A percentile compares a stretch with the other conserved stretches of the same genome.
These are phyloP conservation scores for Eucalyptus sp. DNA, from an alignment of 345 rosid species.

Conservation along the genomic window DNA sequence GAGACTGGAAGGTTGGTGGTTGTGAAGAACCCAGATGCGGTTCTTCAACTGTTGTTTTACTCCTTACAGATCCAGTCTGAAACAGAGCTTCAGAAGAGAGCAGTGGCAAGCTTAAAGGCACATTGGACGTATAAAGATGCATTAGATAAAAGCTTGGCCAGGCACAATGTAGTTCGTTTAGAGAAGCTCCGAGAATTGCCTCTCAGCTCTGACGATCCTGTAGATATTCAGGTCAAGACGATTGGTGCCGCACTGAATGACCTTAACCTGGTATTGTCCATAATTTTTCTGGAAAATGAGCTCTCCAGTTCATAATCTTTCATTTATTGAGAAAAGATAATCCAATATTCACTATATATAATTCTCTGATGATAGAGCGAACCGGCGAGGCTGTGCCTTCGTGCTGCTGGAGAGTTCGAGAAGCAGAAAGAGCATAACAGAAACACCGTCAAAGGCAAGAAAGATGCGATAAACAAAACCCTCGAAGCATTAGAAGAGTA, in stretches of 20 bases:
- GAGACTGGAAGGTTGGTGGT: slow-evolving; percentile 29
- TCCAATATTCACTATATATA: too few relatives aligned
- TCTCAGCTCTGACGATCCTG: slow-evolving; percentile 10
- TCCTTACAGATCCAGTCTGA: slow-evolving; percentile 33
- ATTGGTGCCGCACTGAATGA: slow-evolving; percentile 17
- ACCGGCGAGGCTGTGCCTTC: slow-evolving; percentile 13
- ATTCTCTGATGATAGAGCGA: too few relatives aligned
- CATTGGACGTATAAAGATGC: slow-evolving; percentile 30
- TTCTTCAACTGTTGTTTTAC: slow-evolving; percentile 64
- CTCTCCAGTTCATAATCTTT: not conserved
- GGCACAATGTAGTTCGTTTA: slow-evolving; percentile 3
- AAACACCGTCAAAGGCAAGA: slow-evolving; percentile 1
- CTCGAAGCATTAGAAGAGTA: slow-evolving; percentile 13
- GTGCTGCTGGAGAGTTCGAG: slow-evolving; percentile 49
- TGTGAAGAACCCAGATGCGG: slow-evolving; percentile 55
- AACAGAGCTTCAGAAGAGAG: slow-evolving; percentile 11
- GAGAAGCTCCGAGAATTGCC: slow-evolving; percentile 20
- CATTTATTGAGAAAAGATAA: too few relatives aligned
- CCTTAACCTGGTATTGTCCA: slow-evolving; percentile 46
- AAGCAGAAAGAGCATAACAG: slow-evolving; percentile 30
- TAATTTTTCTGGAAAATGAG: not conserved
- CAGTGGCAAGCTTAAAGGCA: slow-evolving; percentile 26
- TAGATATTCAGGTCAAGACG: not conserved
- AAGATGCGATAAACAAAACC: not conserved
- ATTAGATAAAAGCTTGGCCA: slow-evolving; percentile 13